These are phyloP conservation scores for Fragaria nilgerrensis DNA, from an alignment of 306 rosid species.

Conservation along the genomic window DNA sequence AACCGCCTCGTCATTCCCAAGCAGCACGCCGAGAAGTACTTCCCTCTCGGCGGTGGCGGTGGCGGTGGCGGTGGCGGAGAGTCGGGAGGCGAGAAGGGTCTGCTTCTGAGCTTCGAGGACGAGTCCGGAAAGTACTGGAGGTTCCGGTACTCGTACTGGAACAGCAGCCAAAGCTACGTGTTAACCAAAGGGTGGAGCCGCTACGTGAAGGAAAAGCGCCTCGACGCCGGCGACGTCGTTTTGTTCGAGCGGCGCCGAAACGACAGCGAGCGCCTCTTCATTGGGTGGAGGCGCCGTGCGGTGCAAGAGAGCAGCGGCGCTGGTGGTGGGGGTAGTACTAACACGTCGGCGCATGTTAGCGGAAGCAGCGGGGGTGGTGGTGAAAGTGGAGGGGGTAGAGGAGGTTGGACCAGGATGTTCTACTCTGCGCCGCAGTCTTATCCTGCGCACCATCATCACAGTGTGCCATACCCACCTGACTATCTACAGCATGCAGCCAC, in stretches of 20 bases:
- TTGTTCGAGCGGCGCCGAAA: slow-evolving; percentile 59
- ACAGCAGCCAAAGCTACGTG: slow-evolving; percentile 95
- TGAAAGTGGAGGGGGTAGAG: neutral
- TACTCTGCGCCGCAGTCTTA: slow-evolving; percentile 80
- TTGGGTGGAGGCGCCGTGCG: slow-evolving; percentile 57
- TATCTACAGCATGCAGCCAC: slow-evolving; percentile 52
- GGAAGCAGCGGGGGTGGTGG: slow-evolving; percentile 19
- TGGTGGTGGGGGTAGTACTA: neutral
- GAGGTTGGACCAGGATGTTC: slow-evolving; percentile 61
- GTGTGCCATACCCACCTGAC: slow-evolving; percentile 63
- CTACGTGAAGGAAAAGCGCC: slow-evolving; percentile 85
- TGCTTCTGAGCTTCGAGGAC: slow-evolving; percentile 77
- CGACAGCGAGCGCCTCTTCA: slow-evolving; percentile 56
- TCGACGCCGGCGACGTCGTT: slow-evolving; percentile 90
- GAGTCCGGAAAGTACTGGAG: slow-evolving; percentile 93
- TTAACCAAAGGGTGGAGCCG: slow-evolving; percentile 97
- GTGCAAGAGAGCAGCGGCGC: slow-evolving; percentile 32
- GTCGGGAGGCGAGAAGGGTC: slow-evolving; percentile 43
- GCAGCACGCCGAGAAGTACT: slow-evolving; percentile 95
- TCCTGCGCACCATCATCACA: slow-evolving; percentile 54
- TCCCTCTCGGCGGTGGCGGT: slow-evolving; percentile 59
- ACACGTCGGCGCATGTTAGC: slow-evolving; percentile 26
- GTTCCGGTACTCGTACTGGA: slow-evolving; percentile 95
- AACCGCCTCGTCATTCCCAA: slow-evolving; percentile 90
- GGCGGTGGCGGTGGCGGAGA: slow-evolving; percentile 45